Evolutionary conservation across 2,329 filamentous ascomycete species (phyloP).

Genomic region (Apiospora phragmitis): DNA sequence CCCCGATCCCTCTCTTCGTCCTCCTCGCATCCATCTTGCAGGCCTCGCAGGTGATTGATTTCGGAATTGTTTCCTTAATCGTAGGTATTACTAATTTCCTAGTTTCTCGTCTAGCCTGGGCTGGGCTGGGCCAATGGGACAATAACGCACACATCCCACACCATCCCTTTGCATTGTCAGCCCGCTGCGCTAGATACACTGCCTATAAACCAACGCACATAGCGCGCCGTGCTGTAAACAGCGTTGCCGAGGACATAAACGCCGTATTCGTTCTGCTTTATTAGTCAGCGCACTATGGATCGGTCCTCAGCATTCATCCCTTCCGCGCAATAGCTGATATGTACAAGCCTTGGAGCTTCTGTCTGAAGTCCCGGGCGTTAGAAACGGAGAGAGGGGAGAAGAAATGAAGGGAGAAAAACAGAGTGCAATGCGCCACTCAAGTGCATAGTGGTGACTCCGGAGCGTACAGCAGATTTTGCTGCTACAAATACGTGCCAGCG

Average conservation of each 20-base stretch:
- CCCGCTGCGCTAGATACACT: not conserved
- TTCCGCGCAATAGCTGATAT: not conserved
- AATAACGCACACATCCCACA: slow-evolving; percentile 6
- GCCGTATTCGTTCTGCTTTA: not conserved
- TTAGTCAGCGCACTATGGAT: not conserved
- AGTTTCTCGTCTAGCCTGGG: not conserved
- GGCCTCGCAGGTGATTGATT: not conserved
- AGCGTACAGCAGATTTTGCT: not conserved
- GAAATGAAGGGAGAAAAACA: too few relatives aligned
- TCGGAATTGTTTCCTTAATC: slow-evolving; percentile 7
- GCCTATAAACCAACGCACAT: not conserved
- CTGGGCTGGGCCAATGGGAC: not conserved
- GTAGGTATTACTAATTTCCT: not conserved
- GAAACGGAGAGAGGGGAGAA: not conserved
- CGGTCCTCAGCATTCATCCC: not conserved
- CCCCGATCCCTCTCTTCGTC: not conserved
- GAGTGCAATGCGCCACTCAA: not conserved
- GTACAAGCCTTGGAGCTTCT: not conserved
- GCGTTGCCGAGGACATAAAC: not conserved
- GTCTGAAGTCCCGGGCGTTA: not conserved
- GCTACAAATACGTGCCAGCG: not conserved
- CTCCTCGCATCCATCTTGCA: not conserved
- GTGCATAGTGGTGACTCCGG: not conserved
- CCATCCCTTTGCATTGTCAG: not conserved
- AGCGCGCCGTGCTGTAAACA: not conserved